Conservation (phyloP, 495 filamentous ascomycete genomes). For the Penicillium cosmopolitanum region DNA sequence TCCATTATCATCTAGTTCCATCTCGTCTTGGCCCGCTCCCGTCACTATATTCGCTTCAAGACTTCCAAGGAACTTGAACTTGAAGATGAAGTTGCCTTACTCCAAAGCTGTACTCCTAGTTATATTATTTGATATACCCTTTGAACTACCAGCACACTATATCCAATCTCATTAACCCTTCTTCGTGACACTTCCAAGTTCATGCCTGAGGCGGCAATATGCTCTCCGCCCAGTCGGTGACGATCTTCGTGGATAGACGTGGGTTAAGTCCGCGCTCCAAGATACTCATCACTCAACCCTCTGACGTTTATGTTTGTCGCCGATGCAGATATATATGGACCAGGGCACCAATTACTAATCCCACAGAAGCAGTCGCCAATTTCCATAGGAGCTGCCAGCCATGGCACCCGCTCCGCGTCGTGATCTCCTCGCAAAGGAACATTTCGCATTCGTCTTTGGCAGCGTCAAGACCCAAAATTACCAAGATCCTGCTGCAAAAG, state of each 20-base stretch:
- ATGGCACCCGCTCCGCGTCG: conserved; percentile 60
- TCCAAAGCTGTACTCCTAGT: no score
- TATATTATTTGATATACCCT: no score
- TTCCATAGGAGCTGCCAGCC: conserved; percentile 10
- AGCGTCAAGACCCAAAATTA: conserved; percentile 64
- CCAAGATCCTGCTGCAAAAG: conserved; percentile 58
- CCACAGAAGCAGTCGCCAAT: conserved; percentile 19
- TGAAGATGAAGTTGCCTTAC: no score
- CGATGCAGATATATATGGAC: conserved; percentile 16
- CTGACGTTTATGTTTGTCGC: conserved; percentile 15
- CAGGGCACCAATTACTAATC: conserved; percentile 17
- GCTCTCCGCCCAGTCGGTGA: conserved; percentile 8
- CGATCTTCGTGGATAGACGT: neutral
- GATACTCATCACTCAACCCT: conserved; percentile 5
- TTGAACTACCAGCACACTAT: no score
- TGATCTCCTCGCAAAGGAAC: conserved; percentile 63
- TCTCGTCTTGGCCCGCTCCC: no score
- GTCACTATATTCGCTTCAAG: neutral
- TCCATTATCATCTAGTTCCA: no score
- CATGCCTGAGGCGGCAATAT: conserved; percentile 27
- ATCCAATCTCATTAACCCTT: no score
- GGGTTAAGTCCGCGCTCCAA: conserved; percentile 4
- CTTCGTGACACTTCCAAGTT: neutral
- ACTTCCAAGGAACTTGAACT: neutral
- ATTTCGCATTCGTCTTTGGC: conserved; percentile 60